A percentile compares a stretch with the other conserved stretches of the same genome.
Conservation (phyloP, 208 protist genomes). For the Leishmania arabica region DNA sequence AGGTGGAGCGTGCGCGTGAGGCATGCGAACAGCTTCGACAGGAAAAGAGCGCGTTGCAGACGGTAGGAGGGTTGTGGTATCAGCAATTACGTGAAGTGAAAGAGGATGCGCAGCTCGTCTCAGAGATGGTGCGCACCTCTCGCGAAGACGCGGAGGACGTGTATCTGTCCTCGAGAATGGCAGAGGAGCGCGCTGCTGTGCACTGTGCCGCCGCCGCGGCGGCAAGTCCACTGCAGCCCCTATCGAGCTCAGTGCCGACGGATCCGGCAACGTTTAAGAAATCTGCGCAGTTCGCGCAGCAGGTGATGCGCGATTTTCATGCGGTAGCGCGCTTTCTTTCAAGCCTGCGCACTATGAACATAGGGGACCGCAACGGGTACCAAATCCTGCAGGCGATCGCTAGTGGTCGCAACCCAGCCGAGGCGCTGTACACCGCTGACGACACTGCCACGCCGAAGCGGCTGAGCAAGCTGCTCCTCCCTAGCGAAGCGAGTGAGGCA, state of each 20-base stretch:
- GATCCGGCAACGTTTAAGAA: conserved; percentile 25
- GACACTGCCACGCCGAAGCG: conserved; percentile 21
- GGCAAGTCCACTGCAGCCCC: not conserved
- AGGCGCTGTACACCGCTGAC: conserved; percentile 35
- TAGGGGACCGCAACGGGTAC: conserved; percentile 52
- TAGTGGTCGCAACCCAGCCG: conserved; percentile 32
- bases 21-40: conserved; percentile 38
- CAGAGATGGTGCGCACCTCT: conserved; percentile 62
- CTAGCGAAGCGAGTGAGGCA: conserved; percentile 13
- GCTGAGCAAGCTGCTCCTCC: conserved; percentile 5
- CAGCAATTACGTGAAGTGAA: conserved; percentile 64
- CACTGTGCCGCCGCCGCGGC: conserved; percentile 16
- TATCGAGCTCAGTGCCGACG: not conserved
- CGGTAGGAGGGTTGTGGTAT: conserved; percentile 35
- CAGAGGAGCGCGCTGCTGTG: conserved; percentile 15
- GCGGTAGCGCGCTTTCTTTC: conserved; percentile 64
- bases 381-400: conserved; percentile 48
- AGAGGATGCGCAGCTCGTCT: conserved; percentile 71
- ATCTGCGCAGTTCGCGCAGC: conserved; percentile 55
- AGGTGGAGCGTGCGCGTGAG: conserved; percentile 37
- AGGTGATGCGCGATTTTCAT: conserved; percentile 68
- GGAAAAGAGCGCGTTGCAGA: conserved; percentile 38
- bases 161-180: conserved; percentile 24
- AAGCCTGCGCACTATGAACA: conserved; percentile 75
- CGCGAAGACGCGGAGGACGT: conserved; percentile 58